Evolutionary conservation across 2,329 filamentous ascomycete species (phyloP), one percentile per base, ranked within the genome.

Genomic region (Fusarium globosum): DNA sequence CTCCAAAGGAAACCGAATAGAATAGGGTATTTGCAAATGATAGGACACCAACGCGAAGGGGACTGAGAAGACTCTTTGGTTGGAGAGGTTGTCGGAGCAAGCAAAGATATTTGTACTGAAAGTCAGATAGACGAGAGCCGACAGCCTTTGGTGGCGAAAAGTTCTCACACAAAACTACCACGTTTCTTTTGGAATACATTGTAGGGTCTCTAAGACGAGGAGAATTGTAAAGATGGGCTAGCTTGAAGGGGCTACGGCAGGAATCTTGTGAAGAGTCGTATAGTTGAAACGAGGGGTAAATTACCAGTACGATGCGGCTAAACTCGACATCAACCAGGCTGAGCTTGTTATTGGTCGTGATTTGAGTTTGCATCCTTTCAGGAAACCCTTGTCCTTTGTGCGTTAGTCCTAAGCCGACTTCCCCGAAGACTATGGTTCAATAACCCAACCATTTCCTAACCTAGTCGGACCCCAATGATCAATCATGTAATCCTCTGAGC

Each of bases 281-380:
- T 58, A 46, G 20, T 55, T 55, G 35, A 55, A 55, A 41, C 51
- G 51, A 55, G 51, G 51, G 51, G 51, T 55, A 55, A 30, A 28
- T 28, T n/a, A 14, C 11, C 33, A 51, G 42, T 30, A 20, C 23
- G 11, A 51, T 51, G 26, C 33, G 26, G 23, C 14, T 35, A 51
- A 59, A 26, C 13, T 42, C 42, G 12, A 21, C 14, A 43, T 42
- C 4, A 7, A 21, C 20, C 26, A 39, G 51, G 21, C 35, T 58
- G 21, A 39, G 26, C 42, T 12, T 30, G 21, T 2, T 7, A 53
- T 60, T 60, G 43, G 56, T 18, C 26, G 2, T 3, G 9, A 12
- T 59, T 16, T 18, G n/a, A 30, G 43, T 52, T 9, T 33, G 26
- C 8, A 21, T 21, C 1, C 28, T 21, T 21, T 26, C 12, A 30